These are phyloP conservation scores for Phoma herbarum DNA, from an alignment of 2,329 filamentous ascomycete genomes.

Conservation along the genomic window DNA sequence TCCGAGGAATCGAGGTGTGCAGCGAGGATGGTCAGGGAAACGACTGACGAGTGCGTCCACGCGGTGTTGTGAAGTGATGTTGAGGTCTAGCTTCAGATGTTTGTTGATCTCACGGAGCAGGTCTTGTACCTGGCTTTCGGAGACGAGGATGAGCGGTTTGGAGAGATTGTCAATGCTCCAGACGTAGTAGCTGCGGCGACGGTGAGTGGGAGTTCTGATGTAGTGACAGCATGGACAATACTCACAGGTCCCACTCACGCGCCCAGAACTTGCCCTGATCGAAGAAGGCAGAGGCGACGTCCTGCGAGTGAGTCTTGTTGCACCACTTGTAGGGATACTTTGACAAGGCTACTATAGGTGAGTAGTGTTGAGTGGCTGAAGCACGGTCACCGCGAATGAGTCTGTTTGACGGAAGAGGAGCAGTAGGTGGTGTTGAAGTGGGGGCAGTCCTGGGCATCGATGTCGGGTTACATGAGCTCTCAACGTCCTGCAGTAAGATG, in stretches of 20 bases:
- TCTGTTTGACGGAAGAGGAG: conserved; percentile 20
- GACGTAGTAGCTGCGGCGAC: conserved; percentile 69
- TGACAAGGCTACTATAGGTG: conserved; percentile 58
- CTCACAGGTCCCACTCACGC: conserved; percentile 80
- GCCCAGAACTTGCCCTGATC: conserved; percentile 65
- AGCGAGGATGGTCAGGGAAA: conserved; percentile 69
- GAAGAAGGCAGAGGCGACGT: conserved; percentile 64
- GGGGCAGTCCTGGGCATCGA: conserved; percentile 14
- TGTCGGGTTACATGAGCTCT: conserved; percentile 36
- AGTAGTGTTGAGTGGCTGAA: conserved; percentile 49
- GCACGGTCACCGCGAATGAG: conserved; percentile 46
- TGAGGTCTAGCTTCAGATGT: conserved; percentile 61
- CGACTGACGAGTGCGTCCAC: conserved; percentile 66
- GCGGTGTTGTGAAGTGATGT: conserved; percentile 64
- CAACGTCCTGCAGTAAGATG: conserved; percentile 32
- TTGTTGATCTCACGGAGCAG: conserved; percentile 72
- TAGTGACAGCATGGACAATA: conserved; percentile 41
- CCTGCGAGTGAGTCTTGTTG: conserved; percentile 58
- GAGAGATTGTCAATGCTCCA: conserved; percentile 53
- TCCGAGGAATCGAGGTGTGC: conserved; percentile 74
- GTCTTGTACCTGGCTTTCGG: conserved; percentile 69
- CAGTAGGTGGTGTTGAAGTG: neutral
- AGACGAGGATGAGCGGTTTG: conserved; percentile 73
- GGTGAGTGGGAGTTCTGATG: conserved; percentile 20
- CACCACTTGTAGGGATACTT: conserved; percentile 69